Conservation (phyloP, 2,329 filamentous ascomycete genomes). For the Paracamarosporium sp. region DNA sequence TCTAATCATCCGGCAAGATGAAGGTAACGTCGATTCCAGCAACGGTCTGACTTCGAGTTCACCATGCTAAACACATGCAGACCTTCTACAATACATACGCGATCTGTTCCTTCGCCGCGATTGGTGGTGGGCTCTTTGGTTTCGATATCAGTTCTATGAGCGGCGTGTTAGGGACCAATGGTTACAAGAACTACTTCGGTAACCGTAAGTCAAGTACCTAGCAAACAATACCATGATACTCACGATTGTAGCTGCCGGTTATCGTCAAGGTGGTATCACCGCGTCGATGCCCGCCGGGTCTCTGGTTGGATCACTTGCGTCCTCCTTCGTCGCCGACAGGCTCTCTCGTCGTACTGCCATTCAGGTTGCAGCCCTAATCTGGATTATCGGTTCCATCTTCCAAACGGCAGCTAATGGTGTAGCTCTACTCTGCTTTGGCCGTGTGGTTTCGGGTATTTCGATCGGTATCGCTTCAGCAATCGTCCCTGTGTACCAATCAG, state of each 20-base stretch:
- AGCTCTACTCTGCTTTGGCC: constrained; percentile 55
- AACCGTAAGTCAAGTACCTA: constrained; percentile 24
- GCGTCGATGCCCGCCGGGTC: constrained; percentile 59
- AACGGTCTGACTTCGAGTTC: background rate
- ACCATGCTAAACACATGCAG: constrained; percentile 9
- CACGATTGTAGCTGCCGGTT: constrained; percentile 24
- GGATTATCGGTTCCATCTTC: constrained; percentile 54
- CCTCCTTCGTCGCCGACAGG: constrained; percentile 55
- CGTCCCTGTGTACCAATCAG: constrained; percentile 91
- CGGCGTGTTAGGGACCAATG: constrained; percentile 46
- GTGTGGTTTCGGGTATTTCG: constrained; percentile 83
- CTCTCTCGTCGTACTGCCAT: constrained; percentile 54
- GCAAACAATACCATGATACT: background rate
- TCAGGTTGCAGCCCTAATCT: constrained; percentile 53
- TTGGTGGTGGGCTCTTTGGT: constrained; percentile 54
- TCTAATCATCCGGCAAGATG: constrained; percentile 33
- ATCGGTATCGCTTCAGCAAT: constrained; percentile 91
- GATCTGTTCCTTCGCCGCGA: constrained; percentile 68
- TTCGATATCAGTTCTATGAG: constrained; percentile 51
- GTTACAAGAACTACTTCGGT: constrained; percentile 47
- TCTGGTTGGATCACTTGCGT: constrained; percentile 53
- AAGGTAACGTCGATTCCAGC: constrained; percentile 23
- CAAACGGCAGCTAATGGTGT: constrained; percentile 49
- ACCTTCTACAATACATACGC: constrained; percentile 61
- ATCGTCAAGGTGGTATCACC: constrained; percentile 49